Evolutionary conservation across 106 monocot species (phyloP), one percentile per base, ranked within the genome.

Genomic region (Phalaenopsis equestris): DNA sequence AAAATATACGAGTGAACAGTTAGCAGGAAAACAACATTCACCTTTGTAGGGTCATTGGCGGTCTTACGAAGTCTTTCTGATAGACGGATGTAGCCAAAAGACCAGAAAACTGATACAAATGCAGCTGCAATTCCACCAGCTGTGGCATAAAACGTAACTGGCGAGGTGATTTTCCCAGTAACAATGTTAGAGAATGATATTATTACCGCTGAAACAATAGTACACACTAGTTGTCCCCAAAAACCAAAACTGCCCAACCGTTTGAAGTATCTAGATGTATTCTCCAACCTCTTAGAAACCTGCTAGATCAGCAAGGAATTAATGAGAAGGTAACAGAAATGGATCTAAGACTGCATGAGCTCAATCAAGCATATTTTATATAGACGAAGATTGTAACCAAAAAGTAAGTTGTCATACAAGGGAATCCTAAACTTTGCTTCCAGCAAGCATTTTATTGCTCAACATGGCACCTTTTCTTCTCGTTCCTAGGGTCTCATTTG

Each of bases 71-170:
- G 94, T 79, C 89, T 89, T 86, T 98, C 94, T 78, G 98, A 92
- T 46, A 94, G 78, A 56, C 98, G 92, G 64, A 98, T 94, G 61
- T 98, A 98, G 64, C 98, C 98, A 88, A 94, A 98, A 55, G 94
- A 92, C 98, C 94, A 92, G 82, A 94, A 98, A 5, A 92, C 90
- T 21, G 98, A 98, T 21, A 98, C 84, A 86, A 98, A 98, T 78
- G 94, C 94, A 49, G 94, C 94, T 47, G 88, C 94, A 84, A 98
- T 91, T 49, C 94, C 91, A 24, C 78, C 89, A 77, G 94, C 82
- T 80, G 98, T 94, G 17, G 94, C 84, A 82, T 92, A 94, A 79
- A 98, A 98, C 80, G 98, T 98, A 61, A 84, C 81, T 67, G 92
- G 92, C 58, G 98, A 88, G 41, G 98, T 90, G 56, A 92, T 46